Conservation (phyloP, 768 basidiomycete genomes). For the Termitomyces sp. region DNA sequence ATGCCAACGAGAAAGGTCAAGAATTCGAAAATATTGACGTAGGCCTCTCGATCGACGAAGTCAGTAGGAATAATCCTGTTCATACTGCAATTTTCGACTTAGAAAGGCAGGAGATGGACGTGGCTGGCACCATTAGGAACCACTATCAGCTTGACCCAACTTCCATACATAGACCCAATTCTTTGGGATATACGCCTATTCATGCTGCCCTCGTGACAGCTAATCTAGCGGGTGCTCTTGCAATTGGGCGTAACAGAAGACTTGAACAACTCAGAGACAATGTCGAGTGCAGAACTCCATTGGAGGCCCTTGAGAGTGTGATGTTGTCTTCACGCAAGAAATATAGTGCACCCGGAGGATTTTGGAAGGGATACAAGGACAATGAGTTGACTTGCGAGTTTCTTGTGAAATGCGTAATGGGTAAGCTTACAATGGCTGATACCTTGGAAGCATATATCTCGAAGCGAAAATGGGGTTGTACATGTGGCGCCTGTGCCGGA, state of each 20-base stretch:
- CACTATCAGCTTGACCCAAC: not conserved
- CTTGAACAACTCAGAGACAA: not conserved
- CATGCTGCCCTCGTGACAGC: not conserved
- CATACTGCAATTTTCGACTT: not conserved
- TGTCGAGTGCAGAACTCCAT: not conserved
- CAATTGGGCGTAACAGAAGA: not conserved
- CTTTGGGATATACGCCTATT: slow-evolving; percentile 1
- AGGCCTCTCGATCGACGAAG: not conserved
- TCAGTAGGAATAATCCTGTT: not conserved
- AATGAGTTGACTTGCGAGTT: slow-evolving; percentile 1
- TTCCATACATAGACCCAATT: not conserved
- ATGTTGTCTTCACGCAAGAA: not conserved
- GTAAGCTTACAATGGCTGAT: not conserved
- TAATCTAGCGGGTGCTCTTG: not conserved
- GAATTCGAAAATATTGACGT: not conserved
- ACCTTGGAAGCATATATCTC: slow-evolving; percentile 12
- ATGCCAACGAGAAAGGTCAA: not conserved
- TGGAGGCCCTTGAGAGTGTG: not conserved
- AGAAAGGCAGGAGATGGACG: not conserved
- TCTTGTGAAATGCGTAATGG: not conserved
- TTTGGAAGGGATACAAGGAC: not conserved
- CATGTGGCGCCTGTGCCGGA: slow-evolving; percentile 2
- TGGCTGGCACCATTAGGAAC: not conserved
- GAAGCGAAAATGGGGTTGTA: slow-evolving; percentile 18
- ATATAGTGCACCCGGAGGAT: not conserved